Base-by-base conservation (phyloP, 202 grass and related monocot species). In the Eragrostis tef region DNA sequence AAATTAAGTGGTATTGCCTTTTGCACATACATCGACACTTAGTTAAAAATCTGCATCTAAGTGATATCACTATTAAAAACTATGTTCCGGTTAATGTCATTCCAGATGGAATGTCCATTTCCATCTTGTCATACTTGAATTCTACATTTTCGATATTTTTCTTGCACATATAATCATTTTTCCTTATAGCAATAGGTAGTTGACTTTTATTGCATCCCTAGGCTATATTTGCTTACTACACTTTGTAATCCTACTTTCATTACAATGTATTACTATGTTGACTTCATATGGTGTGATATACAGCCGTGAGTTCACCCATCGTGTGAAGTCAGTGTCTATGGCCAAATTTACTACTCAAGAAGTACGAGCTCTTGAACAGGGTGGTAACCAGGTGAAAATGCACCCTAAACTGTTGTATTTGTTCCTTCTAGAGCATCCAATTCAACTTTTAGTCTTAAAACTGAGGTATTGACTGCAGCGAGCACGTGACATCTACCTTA, bases 251-350 rank as follows among this genome's bases (percentile, higher is more conserved):
- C 22, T 86, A 11, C 26, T 65, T 15, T 75, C 65, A 68, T 26
- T 79, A 34, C 47, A 49, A 41, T 43, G 67, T 75, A 81, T 59
- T 57, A 71, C 64, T 71, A 72, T 63, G 76, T 69, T 58, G 2
- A 45, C 2, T 11, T 67, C 67, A 45, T 86, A 19, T 75, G 11
- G 9, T 84, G 49, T 89, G 11, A 11, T 78, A 75, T 77, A 67
- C 93, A 93, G 93, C 73, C 93, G 93, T 39, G 96, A 99, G 54
- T 99, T 99, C 43, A 99, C 96, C 29, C 96, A 99, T 56, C 79
- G 90, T 76, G 96, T 99, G 25, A 99, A 99, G 81, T 99, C 96
- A 5, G 93, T 99, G 67, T 95, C 96, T 19, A 91, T 95, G 96
- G 81, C 93, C 69, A 99, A 92, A 88, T 99, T 99, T 87, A 90